Evolutionary conservation across 345 rosid species (phyloP), one percentile per base, ranked within the genome.

Genomic region (Carallia pectinifolia): DNA sequence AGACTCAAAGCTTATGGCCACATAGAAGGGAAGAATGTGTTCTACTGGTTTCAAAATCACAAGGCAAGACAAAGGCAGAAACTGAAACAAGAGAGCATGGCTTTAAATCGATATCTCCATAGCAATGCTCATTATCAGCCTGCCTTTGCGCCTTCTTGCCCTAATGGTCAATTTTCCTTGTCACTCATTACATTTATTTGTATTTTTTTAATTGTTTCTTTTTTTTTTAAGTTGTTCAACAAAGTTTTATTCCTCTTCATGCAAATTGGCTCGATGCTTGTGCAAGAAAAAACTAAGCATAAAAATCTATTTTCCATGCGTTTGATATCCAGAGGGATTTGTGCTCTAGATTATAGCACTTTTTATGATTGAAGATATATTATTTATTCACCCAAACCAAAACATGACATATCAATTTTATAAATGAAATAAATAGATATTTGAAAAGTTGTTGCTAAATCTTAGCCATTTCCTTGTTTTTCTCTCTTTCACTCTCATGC

Each of bases 31-130:
- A 92, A 95, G 76, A 95, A 95, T 77, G 99, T 95, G 31, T 95
- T 95, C 55, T 95, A 95, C 63, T 92, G 99, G 99, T 95, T 95
- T 61, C 99, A 95, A 68, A 95, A 95, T 84, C 98, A 95, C 36
- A 92, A 92, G 81, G 99, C 99, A 29, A 85, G 99, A 56, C 97
- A 86, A 70, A 84, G 98, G 53, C 99, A 90, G 81, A 92, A 89
- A 80, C 96, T 87, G 80, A 92, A 88, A 75, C 92, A 89, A 72
- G 90, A 92, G 44, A 86, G 81, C 76, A 52, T 86, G 72, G 84
- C 88, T 64, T 81, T 87, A 80, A 86, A 77, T 72, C 87, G 87
- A 18, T 77, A 72, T 72, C 77, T 85, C 67, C 89, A 80, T 69
- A 40, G 58, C 10, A 81, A 79, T 33, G 50, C 87, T 61, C 79